Conservation (phyloP, 495 filamentous ascomycete genomes). For the Podospora conica region DNA sequence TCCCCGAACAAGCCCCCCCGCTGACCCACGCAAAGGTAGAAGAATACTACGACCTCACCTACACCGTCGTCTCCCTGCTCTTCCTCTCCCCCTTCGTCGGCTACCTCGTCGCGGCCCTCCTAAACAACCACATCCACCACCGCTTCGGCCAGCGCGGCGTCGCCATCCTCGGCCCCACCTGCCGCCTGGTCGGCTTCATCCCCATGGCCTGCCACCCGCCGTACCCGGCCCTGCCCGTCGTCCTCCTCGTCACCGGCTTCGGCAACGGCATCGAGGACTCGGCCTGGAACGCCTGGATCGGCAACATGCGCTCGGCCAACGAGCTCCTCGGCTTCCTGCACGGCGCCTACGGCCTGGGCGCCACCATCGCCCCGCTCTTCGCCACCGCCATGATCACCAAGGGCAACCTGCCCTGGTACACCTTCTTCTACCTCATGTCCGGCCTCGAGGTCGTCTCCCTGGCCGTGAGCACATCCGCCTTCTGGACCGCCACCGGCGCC, state of each 20-base stretch:
- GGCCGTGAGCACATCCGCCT: constrained; percentile 45
- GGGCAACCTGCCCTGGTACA: constrained; percentile 52
- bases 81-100: constrained; percentile 78
- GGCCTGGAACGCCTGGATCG: constrained; percentile 76
- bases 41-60: constrained; percentile 62
- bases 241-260: constrained; percentile 64
- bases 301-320: constrained; percentile 65
- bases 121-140: constrained; percentile 53
- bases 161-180: constrained; percentile 57
- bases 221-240: constrained; percentile 66
- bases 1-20: neutral
- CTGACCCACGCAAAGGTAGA: constrained; percentile 41
- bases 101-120: constrained; percentile 72
- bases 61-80: constrained; percentile 71
- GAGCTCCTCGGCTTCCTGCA: constrained; percentile 66
- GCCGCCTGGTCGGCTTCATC: constrained; percentile 46
- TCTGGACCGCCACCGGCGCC: constrained; percentile 61
- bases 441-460: constrained; percentile 55
- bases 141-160: constrained; percentile 67
- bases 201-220: constrained; percentile 57
- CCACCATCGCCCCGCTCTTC: constrained; percentile 67
- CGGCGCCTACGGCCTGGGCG: constrained; percentile 72
- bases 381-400: constrained; percentile 66
- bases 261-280: constrained; percentile 67
- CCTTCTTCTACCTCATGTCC: constrained; percentile 62